These are phyloP conservation scores for Vitis amurensis DNA, from an alignment of 164 flowering plant species.

Conservation along the genomic window DNA sequence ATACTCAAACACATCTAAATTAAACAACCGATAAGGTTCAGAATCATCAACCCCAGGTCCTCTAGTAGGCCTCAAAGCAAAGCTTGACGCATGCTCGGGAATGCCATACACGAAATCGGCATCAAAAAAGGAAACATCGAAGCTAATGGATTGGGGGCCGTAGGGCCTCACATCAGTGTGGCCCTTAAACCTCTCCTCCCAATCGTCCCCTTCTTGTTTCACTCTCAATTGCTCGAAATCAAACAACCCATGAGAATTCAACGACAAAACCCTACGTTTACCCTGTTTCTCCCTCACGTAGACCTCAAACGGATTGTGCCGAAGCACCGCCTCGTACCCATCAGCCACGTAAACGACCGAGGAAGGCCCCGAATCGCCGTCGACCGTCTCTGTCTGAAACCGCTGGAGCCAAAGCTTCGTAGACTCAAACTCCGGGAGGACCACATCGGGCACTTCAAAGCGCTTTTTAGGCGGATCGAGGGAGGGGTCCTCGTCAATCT, in stretches of 20 bases:
- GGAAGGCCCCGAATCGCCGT: slow-evolving; percentile 36
- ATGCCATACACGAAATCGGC: slow-evolving; percentile 89
- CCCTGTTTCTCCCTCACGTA: slow-evolving; percentile 61
- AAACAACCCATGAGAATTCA: slow-evolving; percentile 84
- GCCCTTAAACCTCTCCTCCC: slow-evolving; percentile 79
- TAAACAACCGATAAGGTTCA: slow-evolving; percentile 91
- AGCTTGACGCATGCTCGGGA: slow-evolving; percentile 88
- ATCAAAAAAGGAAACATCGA: slow-evolving; percentile 91
- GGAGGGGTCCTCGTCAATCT: slow-evolving; percentile 71
- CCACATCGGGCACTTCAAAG: slow-evolving; percentile 82
- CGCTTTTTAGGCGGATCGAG: slow-evolving; percentile 63
- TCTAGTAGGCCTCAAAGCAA: slow-evolving; percentile 76
- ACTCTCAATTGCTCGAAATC: slow-evolving; percentile 88
- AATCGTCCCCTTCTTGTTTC: slow-evolving; percentile 80
- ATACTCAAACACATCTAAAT: slow-evolving; percentile 94
- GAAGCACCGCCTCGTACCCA: slow-evolving; percentile 71
- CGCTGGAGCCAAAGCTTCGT: slow-evolving; percentile 76
- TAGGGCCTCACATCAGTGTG: slow-evolving; percentile 87
- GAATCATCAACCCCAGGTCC: slow-evolving; percentile 88
- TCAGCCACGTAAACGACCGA: slow-evolving; percentile 59
- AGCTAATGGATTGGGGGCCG: slow-evolving; percentile 95
- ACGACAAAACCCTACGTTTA: slow-evolving; percentile 45
- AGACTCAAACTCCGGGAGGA: slow-evolving; percentile 47
- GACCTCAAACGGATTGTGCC: slow-evolving; percentile 86
- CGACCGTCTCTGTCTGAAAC: slow-evolving; percentile 35